Evolutionary conservation across 169 alveolate genomes (phyloP).

Genomic region (Cryptosporidium sp.): DNA sequence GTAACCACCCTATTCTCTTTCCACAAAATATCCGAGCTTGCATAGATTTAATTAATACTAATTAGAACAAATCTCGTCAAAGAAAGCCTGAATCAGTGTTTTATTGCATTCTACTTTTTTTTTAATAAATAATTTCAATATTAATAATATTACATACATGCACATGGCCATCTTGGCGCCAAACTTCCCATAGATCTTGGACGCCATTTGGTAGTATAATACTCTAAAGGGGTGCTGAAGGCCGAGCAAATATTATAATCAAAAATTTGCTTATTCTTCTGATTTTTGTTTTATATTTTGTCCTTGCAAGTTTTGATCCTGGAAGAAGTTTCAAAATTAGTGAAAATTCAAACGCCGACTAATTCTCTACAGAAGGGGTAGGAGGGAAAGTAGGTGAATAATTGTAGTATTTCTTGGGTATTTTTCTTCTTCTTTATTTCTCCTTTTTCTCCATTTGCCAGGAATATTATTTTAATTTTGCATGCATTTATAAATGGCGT

Average conservation of each 20-base stretch:
- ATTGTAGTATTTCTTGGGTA: too few relatives aligned
- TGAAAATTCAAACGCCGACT: too few relatives aligned
- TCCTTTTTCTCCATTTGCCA: neutral
- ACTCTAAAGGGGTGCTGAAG: too few relatives aligned
- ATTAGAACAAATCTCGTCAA: too few relatives aligned
- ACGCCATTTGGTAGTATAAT: neutral
- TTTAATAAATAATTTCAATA: too few relatives aligned
- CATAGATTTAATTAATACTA: too few relatives aligned
- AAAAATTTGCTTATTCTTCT: too few relatives aligned
- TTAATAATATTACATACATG: neutral
- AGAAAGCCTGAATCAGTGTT: neutral
- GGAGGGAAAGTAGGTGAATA: too few relatives aligned
- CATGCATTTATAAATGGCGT: constrained; percentile 1
- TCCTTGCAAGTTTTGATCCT: too few relatives aligned
- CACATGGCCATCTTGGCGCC: neutral
- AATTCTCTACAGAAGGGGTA: too few relatives aligned
- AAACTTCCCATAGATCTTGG: neutral
- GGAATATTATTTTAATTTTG: neutral
- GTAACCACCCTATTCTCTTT: neutral
- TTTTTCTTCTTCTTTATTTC: neutral
- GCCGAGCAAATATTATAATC: neutral
- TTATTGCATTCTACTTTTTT: neutral
- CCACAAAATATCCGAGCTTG: neutral
- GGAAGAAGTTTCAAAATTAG: too few relatives aligned
- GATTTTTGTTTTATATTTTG: too few relatives aligned